Evolutionary conservation across 2,329 filamentous ascomycete genomes (phyloP).

Genomic region (Byssothecium circinans): DNA sequence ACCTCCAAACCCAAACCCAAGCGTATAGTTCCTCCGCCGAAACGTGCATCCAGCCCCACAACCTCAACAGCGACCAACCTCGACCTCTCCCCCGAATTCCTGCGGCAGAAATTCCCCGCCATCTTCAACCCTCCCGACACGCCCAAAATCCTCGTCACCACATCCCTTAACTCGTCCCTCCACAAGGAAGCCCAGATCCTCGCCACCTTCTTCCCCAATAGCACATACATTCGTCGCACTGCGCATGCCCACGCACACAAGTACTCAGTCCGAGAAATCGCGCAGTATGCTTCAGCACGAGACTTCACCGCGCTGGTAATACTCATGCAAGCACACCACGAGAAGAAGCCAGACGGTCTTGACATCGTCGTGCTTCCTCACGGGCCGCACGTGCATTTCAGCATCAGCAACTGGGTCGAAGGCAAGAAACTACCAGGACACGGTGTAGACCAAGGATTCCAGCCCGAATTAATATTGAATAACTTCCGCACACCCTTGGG

Average conservation of each 20-base stretch:
- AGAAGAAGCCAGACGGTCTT: slow-evolving; percentile 79
- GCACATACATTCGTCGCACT: slow-evolving; percentile 79
- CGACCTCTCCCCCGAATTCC: slow-evolving; percentile 61
- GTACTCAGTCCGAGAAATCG: slow-evolving; percentile 89
- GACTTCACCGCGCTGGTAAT: slow-evolving; percentile 84
- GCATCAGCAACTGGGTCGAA: slow-evolving; percentile 86
- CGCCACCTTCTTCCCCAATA: slow-evolving; percentile 78
- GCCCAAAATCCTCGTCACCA: slow-evolving; percentile 91
- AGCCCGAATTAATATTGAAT: slow-evolving; percentile 87
- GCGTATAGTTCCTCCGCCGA: slow-evolving; percentile 42
- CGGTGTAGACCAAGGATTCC: slow-evolving; percentile 82
- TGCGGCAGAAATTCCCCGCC: slow-evolving; percentile 62
- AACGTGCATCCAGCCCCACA: slow-evolving; percentile 59
- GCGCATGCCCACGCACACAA: slow-evolving; percentile 84
- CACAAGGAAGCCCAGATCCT: slow-evolving; percentile 81
- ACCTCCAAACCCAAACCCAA: slow-evolving; percentile 54
- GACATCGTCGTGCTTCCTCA: slow-evolving; percentile 81
- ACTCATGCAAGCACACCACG: slow-evolving; percentile 73
- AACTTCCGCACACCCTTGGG: slow-evolving; percentile 94
- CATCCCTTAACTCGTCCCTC: slow-evolving; percentile 82
- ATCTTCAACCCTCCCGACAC: slow-evolving; percentile 59
- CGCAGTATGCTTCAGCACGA: slow-evolving; percentile 77
- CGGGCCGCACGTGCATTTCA: slow-evolving; percentile 92
- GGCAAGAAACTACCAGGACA: slow-evolving; percentile 87
- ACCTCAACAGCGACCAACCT: slow-evolving; percentile 62